Percentiles rank a stretch among this genome's conserved stretches.
Evolutionary conservation across 2,329 filamentous ascomycete genomes (phyloP).

Genomic region (Lasiodiplodia sp.): DNA sequence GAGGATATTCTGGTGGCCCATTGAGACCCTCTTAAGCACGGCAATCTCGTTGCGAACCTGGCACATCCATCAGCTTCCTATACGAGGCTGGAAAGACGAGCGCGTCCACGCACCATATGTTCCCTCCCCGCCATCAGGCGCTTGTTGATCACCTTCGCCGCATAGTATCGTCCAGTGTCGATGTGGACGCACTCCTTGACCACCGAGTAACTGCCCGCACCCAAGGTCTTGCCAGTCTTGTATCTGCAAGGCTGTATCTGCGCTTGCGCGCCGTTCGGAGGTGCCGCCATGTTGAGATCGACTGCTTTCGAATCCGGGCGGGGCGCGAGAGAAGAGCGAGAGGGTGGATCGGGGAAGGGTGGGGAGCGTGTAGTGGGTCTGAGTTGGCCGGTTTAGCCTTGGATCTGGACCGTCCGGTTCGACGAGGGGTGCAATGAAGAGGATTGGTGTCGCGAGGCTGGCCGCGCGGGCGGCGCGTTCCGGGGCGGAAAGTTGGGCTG

Average conservation of each 20-base stretch:
- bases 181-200: slow-evolving; percentile 99
- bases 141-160: slow-evolving; percentile 99
- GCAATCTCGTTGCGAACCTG: slow-evolving; percentile 98
- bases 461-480: slow-evolving; percentile 3
- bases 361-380: background rate
- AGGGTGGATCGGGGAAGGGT: background rate
- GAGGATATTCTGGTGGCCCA: slow-evolving; percentile 98
- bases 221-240: slow-evolving; percentile 97
- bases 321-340: background rate
- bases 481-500: slow-evolving; percentile 8
- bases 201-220: slow-evolving; percentile 95
- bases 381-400: background rate
- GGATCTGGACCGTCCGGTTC: background rate
- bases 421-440: background rate
- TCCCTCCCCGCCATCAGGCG: slow-evolving; percentile 95
- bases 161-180: slow-evolving; percentile 96
- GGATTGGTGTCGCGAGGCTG: slow-evolving; percentile 3
- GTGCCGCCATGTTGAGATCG: slow-evolving; percentile 21
- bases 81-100: background rate
- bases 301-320: background rate
- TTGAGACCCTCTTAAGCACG: slow-evolving; percentile 95
- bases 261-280: slow-evolving; percentile 17
- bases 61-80: background rate
- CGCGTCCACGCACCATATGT: slow-evolving; percentile 78
- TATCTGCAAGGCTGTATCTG: slow-evolving; percentile 91